These are phyloP conservation scores for Mollisia scopiformis DNA, from an alignment of 2,329 filamentous ascomycete species.

Conservation along the genomic window DNA sequence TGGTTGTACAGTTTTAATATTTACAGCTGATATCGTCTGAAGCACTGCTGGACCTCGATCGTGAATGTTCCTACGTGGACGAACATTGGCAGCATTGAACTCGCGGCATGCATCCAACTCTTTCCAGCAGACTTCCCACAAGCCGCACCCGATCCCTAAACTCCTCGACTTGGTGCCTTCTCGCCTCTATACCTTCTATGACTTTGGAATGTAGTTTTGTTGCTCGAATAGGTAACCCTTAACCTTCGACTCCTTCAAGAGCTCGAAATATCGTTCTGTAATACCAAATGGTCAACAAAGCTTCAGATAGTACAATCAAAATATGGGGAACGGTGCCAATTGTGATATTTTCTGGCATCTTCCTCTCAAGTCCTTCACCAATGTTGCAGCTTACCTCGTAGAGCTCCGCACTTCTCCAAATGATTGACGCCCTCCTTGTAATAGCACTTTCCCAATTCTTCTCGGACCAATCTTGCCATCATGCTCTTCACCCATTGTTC, in stretches of 20 bases:
- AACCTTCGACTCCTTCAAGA: conserved; percentile 76
- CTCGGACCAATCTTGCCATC: conserved; percentile 82
- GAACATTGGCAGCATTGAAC: background rate
- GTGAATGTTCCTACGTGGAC: too few species aligned
- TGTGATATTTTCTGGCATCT: background rate
- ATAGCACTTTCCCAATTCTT: conserved; percentile 87
- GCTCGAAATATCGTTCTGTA: conserved; percentile 76
- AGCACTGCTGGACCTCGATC: conserved; percentile 17
- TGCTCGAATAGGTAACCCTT: conserved; percentile 80
- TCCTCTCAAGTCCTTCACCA: background rate
- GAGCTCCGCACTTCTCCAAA: conserved; percentile 80
- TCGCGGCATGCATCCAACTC: background rate
- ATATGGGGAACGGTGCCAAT: too few species aligned
- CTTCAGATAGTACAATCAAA: background rate
- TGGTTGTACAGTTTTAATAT: conserved; percentile 18
- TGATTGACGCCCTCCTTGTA: conserved; percentile 84
- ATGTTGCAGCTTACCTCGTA: conserved; percentile 67
- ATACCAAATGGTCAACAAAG: conserved; percentile 4
- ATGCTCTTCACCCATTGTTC: conserved; percentile 90
- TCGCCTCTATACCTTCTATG: conserved; percentile 17
- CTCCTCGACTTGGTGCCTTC: too few species aligned
- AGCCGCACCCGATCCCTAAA: too few species aligned
- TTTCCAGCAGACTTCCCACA: background rate
- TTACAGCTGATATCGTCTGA: conserved; percentile 16
- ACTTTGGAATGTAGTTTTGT: conserved; percentile 70